These are phyloP conservation scores for Stagonosporopsis vannaccii DNA, from an alignment of 2,329 filamentous ascomycete species.

Conservation along the genomic window DNA sequence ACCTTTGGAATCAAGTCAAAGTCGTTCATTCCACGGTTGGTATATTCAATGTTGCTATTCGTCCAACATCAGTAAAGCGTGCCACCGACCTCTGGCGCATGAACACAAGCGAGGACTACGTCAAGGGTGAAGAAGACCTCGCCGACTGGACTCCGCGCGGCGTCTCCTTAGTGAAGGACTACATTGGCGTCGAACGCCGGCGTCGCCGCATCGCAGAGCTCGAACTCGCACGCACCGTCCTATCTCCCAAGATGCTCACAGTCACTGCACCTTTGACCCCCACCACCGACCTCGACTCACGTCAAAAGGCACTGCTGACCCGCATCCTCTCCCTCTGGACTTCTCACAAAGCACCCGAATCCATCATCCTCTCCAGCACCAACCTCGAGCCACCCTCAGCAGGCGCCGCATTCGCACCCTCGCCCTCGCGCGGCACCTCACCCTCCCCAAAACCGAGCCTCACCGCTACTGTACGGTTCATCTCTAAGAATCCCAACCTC, in stretches of 20 bases:
- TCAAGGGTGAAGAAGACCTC: conserved; percentile 92
- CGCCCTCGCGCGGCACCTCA: conserved; percentile 46
- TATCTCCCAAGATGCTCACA: conserved; percentile 61
- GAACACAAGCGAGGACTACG: conserved; percentile 92
- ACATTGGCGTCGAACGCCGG: conserved; percentile 76
- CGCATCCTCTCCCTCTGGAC: conserved; percentile 72
- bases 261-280: conserved; percentile 26
- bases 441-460: conserved; percentile 64
- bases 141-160: conserved; percentile 87
- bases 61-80: conserved; percentile 87
- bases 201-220: conserved; percentile 79
- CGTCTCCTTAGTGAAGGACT: conserved; percentile 90
- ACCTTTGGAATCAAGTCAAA: conserved; percentile 83
- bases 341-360: conserved; percentile 51
- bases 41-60: conserved; percentile 86
- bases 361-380: conserved; percentile 56
- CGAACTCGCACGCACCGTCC: conserved; percentile 72
- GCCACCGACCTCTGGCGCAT: conserved; percentile 95
- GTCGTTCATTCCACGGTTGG: conserved; percentile 86
- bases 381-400: conserved; percentile 73
- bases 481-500: conserved; percentile 75
- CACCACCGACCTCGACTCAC: conserved; percentile 32
- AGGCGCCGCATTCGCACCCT: conserved; percentile 58
- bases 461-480: conserved; percentile 76
- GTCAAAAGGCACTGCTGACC: conserved; percentile 54